phyloP scores from a whole-genome alignment of 2,329 filamentous ascomycete genomes.

The Diatrype stigma region DNA sequence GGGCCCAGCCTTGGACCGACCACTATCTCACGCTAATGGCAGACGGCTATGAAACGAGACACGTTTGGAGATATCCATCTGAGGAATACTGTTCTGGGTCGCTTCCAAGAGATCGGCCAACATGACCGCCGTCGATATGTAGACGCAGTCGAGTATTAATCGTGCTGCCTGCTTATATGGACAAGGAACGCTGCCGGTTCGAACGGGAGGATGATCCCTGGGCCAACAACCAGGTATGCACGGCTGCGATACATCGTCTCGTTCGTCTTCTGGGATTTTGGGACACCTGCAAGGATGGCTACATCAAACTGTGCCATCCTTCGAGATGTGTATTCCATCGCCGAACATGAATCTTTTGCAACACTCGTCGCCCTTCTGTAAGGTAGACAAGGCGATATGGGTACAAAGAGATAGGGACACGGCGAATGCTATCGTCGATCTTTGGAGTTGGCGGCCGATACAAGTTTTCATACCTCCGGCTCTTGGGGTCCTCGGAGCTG shows the following conservation, averaged over 20 bases:
- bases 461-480: no score
- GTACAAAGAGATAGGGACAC: no score
- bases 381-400: no score
- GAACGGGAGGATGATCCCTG: slow-evolving; percentile 14
- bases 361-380: no score
- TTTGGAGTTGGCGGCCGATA: no score
- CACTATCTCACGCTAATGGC: slow-evolving; percentile 17
- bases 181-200: slow-evolving; percentile 12
- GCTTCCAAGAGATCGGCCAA: slow-evolving; percentile 11
- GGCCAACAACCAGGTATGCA: slow-evolving; percentile 17
- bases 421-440: no score
- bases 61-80: slow-evolving; percentile 15
- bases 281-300: slow-evolving; percentile 6
- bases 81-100: slow-evolving; percentile 13
- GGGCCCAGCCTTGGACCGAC: slow-evolving; percentile 2
- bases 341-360: neutral
- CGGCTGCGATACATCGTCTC: slow-evolving; percentile 13
- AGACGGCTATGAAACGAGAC: slow-evolving; percentile 17
- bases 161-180: slow-evolving; percentile 14
- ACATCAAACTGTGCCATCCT: neutral
- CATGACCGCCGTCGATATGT: slow-evolving; percentile 14
- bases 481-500: no score
- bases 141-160: slow-evolving; percentile 10
- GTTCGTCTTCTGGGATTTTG: slow-evolving; percentile 13
- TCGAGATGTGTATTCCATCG: slow-evolving; percentile 1